Percentiles rank a stretch among this genome's conserved stretches.
Conservation (phyloP, 495 filamentous ascomycete species). For the Xylaria nigripes region DNA sequence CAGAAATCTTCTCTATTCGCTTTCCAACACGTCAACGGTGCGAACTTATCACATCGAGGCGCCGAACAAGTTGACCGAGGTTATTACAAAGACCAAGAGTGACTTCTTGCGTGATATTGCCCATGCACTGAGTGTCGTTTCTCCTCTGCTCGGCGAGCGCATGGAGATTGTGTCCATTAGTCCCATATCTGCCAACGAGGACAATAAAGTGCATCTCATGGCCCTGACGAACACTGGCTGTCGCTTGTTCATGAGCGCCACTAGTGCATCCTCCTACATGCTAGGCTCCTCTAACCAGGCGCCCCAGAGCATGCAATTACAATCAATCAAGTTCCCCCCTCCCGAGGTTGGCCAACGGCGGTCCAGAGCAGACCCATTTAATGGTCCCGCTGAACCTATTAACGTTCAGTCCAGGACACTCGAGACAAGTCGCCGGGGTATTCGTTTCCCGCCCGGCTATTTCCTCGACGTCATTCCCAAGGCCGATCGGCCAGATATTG, state of each 20-base stretch:
- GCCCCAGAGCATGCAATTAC: constrained; percentile 93
- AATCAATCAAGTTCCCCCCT: constrained; percentile 90
- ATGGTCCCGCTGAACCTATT: constrained; percentile 22
- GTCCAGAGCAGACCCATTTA: constrained; percentile 17
- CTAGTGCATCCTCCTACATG: constrained; percentile 64
- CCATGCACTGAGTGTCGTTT: constrained; percentile 62
- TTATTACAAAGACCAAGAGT: constrained; percentile 48
- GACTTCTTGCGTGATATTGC: constrained; percentile 55
- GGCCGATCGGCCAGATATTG: constrained; percentile 36
- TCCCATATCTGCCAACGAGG: constrained; percentile 71
- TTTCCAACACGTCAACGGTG: constrained; percentile 78
- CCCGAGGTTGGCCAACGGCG: constrained; percentile 23
- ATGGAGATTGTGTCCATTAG: constrained; percentile 74
- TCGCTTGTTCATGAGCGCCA: constrained; percentile 85
- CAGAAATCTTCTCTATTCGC: constrained; percentile 77
- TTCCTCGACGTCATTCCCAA: constrained; percentile 73
- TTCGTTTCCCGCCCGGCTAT: constrained; percentile 77
- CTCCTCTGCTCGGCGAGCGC: constrained; percentile 56
- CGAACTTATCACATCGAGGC: constrained; percentile 71
- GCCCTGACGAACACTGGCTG: constrained; percentile 85
- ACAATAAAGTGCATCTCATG: constrained; percentile 77
- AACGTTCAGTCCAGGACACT: constrained; percentile 43
- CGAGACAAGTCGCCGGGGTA: constrained; percentile 46
- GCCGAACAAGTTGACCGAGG: constrained; percentile 41
- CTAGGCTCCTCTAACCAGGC: constrained; percentile 51